These are phyloP conservation scores for Vigna mungo DNA, from an alignment of 306 rosid species.

Conservation along the genomic window DNA sequence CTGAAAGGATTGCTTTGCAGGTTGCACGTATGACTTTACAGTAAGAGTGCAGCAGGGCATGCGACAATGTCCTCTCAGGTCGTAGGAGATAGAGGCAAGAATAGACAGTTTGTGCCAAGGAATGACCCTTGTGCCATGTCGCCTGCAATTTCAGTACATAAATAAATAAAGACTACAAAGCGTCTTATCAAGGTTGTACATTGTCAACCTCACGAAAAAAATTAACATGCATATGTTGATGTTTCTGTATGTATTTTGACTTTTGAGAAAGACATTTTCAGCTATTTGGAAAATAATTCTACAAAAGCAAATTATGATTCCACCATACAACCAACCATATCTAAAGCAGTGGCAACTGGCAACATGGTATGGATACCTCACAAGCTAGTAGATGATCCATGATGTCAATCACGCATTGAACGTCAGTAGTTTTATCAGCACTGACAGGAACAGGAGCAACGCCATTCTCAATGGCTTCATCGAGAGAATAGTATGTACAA, in stretches of 20 bases:
- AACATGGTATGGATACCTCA: slow-evolving; percentile 66
- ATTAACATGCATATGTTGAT: slow-evolving; percentile 6
- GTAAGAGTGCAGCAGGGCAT: slow-evolving; percentile 84
- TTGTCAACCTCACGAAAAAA: neutral
- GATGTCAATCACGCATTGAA: slow-evolving; percentile 76
- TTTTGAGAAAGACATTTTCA: neutral
- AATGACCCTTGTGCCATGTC: slow-evolving; percentile 99
- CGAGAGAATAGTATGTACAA: slow-evolving; percentile 84
- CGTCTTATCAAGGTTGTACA: slow-evolving; percentile 7
- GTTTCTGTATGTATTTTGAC: neutral
- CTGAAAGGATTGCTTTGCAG: slow-evolving; percentile 82
- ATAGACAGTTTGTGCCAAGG: slow-evolving; percentile 96
- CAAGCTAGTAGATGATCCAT: slow-evolving; percentile 96
- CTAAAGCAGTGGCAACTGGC: slow-evolving; percentile 19
- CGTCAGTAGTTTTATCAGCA: slow-evolving; percentile 73
- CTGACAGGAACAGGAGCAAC: slow-evolving; percentile 96
- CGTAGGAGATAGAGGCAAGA: slow-evolving; percentile 93
- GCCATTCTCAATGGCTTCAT: slow-evolving; percentile 93
- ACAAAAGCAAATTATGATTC: slow-evolving; percentile 17
- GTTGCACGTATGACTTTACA: slow-evolving; percentile 86
- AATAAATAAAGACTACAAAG: neutral
- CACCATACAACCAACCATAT: slow-evolving; percentile 23
- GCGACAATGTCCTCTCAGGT: slow-evolving; percentile 85
- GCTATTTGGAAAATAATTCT: slow-evolving; percentile 4
- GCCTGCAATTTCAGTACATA: slow-evolving; percentile 68